phyloP scores from a whole-genome alignment of 192 early-diverging fungal species.

The Coemansia sp. region DNA sequence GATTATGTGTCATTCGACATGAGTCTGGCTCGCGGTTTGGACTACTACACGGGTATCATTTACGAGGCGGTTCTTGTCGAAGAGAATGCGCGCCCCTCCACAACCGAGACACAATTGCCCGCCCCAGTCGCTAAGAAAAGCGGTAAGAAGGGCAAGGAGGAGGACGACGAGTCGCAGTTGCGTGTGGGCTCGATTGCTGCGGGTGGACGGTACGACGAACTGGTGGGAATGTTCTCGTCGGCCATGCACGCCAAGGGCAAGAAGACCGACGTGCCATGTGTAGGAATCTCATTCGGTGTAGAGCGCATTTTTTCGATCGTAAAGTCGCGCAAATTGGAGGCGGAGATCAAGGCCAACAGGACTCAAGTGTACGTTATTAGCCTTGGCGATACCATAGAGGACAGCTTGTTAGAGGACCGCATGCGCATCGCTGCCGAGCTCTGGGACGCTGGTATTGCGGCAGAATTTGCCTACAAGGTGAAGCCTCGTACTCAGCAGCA shows the following conservation, averaged over 20 bases:
- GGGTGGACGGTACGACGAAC: constrained; percentile 95
- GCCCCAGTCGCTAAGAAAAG: not conserved
- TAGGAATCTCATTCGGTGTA: constrained; percentile 93
- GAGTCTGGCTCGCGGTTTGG: constrained; percentile 92
- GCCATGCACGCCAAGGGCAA: constrained; percentile 59
- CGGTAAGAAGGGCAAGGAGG: constrained; percentile 13
- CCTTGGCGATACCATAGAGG: constrained; percentile 46
- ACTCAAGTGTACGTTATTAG: constrained; percentile 86
- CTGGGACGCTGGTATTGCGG: constrained; percentile 89
- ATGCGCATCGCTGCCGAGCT: constrained; percentile 85
- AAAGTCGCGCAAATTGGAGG: constrained; percentile 58
- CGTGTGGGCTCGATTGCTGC: constrained; percentile 96
- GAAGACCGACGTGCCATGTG: constrained; percentile 80
- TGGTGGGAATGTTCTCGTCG: constrained; percentile 92
- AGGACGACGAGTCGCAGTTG: constrained; percentile 69
- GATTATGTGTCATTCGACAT: constrained; percentile 84
- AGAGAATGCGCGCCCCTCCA: constrained; percentile 26
- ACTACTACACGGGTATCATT: constrained; percentile 99
- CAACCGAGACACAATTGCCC: constrained; percentile 22
- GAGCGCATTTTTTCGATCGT: constrained; percentile 94
- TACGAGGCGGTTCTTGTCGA: constrained; percentile 86
- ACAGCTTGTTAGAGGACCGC: constrained; percentile 83
- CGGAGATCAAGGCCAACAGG: constrained; percentile 71
- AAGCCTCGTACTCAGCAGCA: constrained; percentile 82
- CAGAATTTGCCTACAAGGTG: constrained; percentile 91